These are phyloP conservation scores for Calonectria ilicicola DNA, from an alignment of 2,329 filamentous ascomycete genomes.

Conservation along the genomic window DNA sequence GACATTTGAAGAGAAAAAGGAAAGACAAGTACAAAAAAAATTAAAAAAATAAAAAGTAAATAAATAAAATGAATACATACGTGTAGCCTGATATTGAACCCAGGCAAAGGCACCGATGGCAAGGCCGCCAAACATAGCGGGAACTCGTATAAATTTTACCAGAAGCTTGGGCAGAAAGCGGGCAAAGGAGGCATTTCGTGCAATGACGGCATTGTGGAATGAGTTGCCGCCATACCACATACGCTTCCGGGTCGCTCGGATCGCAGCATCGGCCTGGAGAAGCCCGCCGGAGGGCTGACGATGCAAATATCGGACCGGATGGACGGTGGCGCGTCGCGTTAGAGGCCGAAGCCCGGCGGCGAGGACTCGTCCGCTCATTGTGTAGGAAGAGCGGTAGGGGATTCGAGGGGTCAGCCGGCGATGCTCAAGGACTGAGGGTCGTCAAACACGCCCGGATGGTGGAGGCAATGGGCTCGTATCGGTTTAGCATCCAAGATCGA, in stretches of 20 bases:
- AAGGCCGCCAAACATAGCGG: conserved; percentile 90
- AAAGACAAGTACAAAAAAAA: too few species aligned
- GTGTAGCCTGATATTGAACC: conserved; percentile 94
- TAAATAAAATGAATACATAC: conserved; percentile 66
- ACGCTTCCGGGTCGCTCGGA: conserved; percentile 71
- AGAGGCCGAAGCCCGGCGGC: conserved; percentile 78
- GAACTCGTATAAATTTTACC: conserved; percentile 88
- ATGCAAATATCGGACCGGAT: conserved; percentile 73
- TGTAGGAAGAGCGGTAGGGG: conserved; percentile 23
- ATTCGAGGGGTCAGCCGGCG: conserved; percentile 30
- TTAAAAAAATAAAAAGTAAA: conserved; percentile 34
- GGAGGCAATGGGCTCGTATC: conserved; percentile 30
- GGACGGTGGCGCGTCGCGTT: conserved; percentile 69
- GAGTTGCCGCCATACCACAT: conserved; percentile 85
- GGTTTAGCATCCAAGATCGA: conserved; percentile 34
- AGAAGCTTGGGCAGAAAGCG: conserved; percentile 85
- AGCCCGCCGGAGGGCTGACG: conserved; percentile 76
- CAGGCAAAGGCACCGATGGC: conserved; percentile 90
- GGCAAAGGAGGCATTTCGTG: conserved; percentile 73
- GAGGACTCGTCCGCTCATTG: conserved; percentile 60
- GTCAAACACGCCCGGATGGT: conserved; percentile 37
- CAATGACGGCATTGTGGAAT: conserved; percentile 82
- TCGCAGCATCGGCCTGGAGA: conserved; percentile 72
- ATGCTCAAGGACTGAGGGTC: conserved; percentile 38
- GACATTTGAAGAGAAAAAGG: not conserved